These are phyloP conservation scores for Plasmodium yoelii DNA, from an alignment of 169 alveolate species.

Conservation along the genomic window DNA sequence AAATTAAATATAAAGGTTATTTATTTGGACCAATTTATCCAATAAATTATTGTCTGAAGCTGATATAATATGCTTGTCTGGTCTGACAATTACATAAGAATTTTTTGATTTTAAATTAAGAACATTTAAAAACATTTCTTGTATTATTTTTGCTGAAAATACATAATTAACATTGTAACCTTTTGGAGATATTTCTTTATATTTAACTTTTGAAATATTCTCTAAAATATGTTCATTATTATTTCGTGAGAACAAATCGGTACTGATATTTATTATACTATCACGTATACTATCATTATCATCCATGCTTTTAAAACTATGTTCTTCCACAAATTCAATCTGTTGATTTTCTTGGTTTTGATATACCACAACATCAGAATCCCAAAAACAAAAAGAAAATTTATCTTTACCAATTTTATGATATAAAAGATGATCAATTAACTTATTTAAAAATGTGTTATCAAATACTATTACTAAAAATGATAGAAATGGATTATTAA, in stretches of 20 bases:
- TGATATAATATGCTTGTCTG: conserved; percentile 73
- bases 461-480: conserved; percentile 49
- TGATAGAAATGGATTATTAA: conserved; percentile 44
- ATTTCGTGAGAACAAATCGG: background rate
- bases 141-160: conserved; percentile 46
- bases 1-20: conserved; percentile 44
- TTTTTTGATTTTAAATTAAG: conserved; percentile 31
- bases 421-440: conserved; percentile 3
- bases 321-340: conserved; percentile 8
- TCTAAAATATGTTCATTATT: conserved; percentile 5
- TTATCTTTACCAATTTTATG: conserved; percentile 49
- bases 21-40: conserved; percentile 20
- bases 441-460: conserved; percentile 15
- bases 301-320: background rate
- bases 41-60: conserved; percentile 25
- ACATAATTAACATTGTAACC: conserved; percentile 30
- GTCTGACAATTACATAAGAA: conserved; percentile 65
- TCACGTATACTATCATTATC: background rate
- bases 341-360: conserved; percentile 9
- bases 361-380: conserved; percentile 37
- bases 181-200: conserved; percentile 16
- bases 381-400: conserved; percentile 73
- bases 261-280: background rate
- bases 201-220: conserved; percentile 12
- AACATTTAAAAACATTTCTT: conserved; percentile 52